Conservation (phyloP, 108 stramenopile genomes). For the Nitzschia sp. region DNA sequence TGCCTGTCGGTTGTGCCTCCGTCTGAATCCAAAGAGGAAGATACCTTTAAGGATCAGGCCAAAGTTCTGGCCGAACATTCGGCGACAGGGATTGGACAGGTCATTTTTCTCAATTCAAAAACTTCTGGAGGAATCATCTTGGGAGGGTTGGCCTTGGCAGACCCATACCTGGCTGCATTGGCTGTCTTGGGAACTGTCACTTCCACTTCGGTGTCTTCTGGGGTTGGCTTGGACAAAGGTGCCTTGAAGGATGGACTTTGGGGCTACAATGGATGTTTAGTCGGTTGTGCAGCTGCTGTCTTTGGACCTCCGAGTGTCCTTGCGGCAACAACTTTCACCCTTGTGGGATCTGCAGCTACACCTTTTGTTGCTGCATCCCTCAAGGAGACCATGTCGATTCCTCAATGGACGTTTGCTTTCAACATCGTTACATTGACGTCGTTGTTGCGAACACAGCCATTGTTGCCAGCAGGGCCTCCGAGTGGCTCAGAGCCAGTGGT, state of each 20-base stretch:
- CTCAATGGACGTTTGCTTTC: slow-evolving; percentile 83
- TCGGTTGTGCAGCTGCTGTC: slow-evolving; percentile 79
- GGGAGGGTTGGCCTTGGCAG: slow-evolving; percentile 57
- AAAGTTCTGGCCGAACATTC: slow-evolving; percentile 28
- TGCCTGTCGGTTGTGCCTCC: too few species aligned
- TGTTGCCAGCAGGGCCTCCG: slow-evolving; percentile 15
- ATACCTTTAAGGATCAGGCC: background rate
- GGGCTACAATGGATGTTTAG: slow-evolving; percentile 80
- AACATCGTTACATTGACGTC: slow-evolving; percentile 67
- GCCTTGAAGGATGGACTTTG: slow-evolving; percentile 54
- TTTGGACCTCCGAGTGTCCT: slow-evolving; percentile 47
- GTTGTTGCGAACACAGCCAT: slow-evolving; percentile 53
- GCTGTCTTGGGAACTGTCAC: slow-evolving; percentile 57
- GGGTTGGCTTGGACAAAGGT: slow-evolving; percentile 42
- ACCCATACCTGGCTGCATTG: slow-evolving; percentile 62
- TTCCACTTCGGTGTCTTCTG: slow-evolving; percentile 44
- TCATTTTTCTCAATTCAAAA: slow-evolving; percentile 71
- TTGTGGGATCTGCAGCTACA: slow-evolving; percentile 56
- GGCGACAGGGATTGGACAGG: slow-evolving; percentile 66
- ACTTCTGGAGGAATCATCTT: slow-evolving; percentile 52
- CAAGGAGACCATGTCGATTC: slow-evolving; percentile 47
- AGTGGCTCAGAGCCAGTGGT: slow-evolving; percentile 13
- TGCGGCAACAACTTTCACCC: slow-evolving; percentile 41
- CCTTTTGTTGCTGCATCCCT: slow-evolving; percentile 59
- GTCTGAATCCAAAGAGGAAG: slow-evolving; percentile 1